phyloP scores from a whole-genome alignment of 192 early-diverging fungal genomes.

The Gaertneriomyces sp. region DNA sequence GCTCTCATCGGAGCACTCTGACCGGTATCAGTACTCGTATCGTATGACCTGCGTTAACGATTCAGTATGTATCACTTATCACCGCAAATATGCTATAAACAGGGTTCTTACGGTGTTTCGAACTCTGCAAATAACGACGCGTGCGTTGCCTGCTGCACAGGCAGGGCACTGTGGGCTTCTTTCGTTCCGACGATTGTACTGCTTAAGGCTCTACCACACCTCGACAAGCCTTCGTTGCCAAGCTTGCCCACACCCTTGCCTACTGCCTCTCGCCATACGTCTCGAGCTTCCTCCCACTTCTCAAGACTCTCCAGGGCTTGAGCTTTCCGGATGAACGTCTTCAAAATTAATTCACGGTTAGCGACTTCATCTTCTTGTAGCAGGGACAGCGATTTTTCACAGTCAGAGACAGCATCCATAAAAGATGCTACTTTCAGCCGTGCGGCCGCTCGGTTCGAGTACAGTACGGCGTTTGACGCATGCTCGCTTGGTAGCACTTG shows the following conservation, averaged over 20 bases:
- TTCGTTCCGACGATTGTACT: no score
- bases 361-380: constrained; percentile 49
- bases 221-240: no score
- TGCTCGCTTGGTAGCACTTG: constrained; percentile 60
- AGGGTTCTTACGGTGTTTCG: no score
- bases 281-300: constrained; percentile 67
- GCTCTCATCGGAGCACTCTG: constrained; percentile 14
- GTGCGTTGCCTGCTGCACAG: no score
- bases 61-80: no score
- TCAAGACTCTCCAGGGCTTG: constrained; percentile 79
- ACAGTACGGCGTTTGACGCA: constrained; percentile 56
- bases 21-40: background rate
- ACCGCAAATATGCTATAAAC: no score
- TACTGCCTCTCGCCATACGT: no score
- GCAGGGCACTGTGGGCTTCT: no score
- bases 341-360: constrained; percentile 32
- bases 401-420: constrained; percentile 66
- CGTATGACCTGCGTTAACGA: no score
- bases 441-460: constrained; percentile 83
- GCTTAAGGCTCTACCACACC: no score
- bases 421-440: constrained; percentile 82
- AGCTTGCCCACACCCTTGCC: no score
- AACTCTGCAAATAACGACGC: no score
- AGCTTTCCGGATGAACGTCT: constrained; percentile 73
- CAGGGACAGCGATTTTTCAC: constrained; percentile 45